Conservation (phyloP, 257 asterid species). For the Solanum stenotomum region DNA sequence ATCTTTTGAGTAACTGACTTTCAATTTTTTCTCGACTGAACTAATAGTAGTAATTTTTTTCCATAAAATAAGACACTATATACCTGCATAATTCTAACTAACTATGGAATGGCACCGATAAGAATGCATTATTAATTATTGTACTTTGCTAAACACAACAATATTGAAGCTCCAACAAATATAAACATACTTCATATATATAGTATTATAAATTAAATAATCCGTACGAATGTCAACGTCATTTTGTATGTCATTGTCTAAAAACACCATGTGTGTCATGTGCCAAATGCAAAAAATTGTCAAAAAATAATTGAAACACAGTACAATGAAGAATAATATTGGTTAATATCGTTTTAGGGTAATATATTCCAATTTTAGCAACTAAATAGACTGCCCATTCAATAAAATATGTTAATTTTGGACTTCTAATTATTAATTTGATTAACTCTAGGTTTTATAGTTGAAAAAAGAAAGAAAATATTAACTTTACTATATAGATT, state of each 20-base stretch:
- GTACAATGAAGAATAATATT: background rate
- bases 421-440: background rate
- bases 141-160: background rate
- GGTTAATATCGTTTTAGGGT: background rate
- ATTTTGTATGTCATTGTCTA: slow-evolving; percentile 1
- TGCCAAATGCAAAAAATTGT: background rate
- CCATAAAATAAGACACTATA: background rate
- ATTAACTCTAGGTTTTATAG: background rate
- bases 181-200: background rate
- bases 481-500: background rate
- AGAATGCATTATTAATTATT: background rate
- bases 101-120: accelerated
- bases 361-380: background rate
- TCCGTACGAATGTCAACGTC: slow-evolving; percentile 1
- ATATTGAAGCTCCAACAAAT: background rate
- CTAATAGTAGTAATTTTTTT: background rate
- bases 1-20: no score
- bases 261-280: background rate
- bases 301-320: background rate
- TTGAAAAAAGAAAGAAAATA: background rate
- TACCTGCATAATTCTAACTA: background rate
- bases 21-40: background rate
- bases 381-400: background rate
- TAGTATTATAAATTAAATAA: background rate
- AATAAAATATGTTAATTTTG: background rate